Conservation (phyloP, 768 basidiomycete genomes). For the Phallus indusiatus region DNA sequence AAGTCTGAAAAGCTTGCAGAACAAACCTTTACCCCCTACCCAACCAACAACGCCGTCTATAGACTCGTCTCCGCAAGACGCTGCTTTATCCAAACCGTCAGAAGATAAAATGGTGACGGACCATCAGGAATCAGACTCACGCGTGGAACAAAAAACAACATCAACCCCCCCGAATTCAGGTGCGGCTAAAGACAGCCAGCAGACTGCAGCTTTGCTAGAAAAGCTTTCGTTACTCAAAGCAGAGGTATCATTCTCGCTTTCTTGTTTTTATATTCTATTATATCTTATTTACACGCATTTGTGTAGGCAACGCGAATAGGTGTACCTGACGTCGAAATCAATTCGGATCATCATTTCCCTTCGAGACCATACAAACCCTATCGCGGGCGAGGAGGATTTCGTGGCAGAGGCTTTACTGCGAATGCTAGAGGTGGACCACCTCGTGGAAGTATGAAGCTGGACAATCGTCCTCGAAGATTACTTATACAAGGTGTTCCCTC, state of each 20-base stretch:
- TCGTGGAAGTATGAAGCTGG: slow-evolving; percentile 75
- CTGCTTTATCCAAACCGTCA: slow-evolving; percentile 11
- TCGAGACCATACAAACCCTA: slow-evolving; percentile 31
- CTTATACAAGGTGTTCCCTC: slow-evolving; percentile 56
- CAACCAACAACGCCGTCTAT: slow-evolving; percentile 20
- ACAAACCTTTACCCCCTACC: slow-evolving; percentile 36
- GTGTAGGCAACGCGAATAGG: slow-evolving; percentile 67
- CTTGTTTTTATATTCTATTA: neutral
- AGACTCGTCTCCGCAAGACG: slow-evolving; percentile 15
- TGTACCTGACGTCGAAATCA: slow-evolving; percentile 35
- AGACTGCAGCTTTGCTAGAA: slow-evolving; percentile 61
- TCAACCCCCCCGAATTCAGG: slow-evolving; percentile 19
- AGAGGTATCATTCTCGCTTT: slow-evolving; percentile 42
- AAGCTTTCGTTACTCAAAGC: slow-evolving; percentile 70
- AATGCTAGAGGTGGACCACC: slow-evolving; percentile 53
- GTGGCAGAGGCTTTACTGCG: slow-evolving; percentile 53
- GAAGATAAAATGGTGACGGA: slow-evolving; percentile 53
- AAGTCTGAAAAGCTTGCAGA: slow-evolving; percentile 62
- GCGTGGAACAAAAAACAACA: slow-evolving; percentile 29
- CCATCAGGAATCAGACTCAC: slow-evolving; percentile 78
- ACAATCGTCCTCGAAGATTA: slow-evolving; percentile 79
- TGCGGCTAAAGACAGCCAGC: slow-evolving; percentile 34
- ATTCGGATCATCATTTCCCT: slow-evolving; percentile 27
- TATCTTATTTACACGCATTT: neutral
- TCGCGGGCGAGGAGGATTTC: slow-evolving; percentile 61